A percentile compares a stretch with the other conserved stretches of the same genome.
Conservation (phyloP, 768 basidiomycete genomes). For the Dictyophora rubrovolvata region DNA sequence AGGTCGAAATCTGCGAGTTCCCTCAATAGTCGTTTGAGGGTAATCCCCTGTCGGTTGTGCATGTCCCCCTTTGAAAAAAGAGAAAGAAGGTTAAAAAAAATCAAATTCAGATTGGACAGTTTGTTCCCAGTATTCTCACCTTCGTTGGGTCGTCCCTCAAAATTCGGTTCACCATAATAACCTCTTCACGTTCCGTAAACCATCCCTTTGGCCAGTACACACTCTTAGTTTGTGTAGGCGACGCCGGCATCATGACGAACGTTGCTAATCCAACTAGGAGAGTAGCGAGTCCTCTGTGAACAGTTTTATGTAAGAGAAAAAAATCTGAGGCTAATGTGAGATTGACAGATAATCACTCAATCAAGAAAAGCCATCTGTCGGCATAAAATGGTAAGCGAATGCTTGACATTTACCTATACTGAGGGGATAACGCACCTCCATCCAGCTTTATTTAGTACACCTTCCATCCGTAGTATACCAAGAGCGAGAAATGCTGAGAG, state of each 20-base stretch:
- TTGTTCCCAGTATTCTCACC: slow-evolving; percentile 17
- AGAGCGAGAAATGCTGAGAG: slow-evolving; percentile 54
- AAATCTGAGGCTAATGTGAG: background rate
- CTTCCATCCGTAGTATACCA: slow-evolving; percentile 46
- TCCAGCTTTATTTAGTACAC: slow-evolving; percentile 41
- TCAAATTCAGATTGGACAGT: no score
- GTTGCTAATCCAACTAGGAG: slow-evolving; percentile 39
- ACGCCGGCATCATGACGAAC: slow-evolving; percentile 50
- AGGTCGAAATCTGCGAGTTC: slow-evolving; percentile 50
- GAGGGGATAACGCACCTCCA: slow-evolving; percentile 29
- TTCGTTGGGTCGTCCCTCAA: slow-evolving; percentile 59
- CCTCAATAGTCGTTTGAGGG: slow-evolving; percentile 35
- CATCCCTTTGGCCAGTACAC: slow-evolving; percentile 54
- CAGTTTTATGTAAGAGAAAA: background rate
- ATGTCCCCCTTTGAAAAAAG: slow-evolving; percentile 26
- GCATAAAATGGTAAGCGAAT: background rate
- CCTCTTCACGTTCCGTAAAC: slow-evolving; percentile 55
- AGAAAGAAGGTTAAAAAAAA: no score
- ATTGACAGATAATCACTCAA: slow-evolving; percentile 24
- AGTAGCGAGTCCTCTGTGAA: slow-evolving; percentile 31
- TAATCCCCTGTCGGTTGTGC: slow-evolving; percentile 63
- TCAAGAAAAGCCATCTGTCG: slow-evolving; percentile 42
- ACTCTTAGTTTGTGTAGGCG: slow-evolving; percentile 53
- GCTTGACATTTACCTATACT: background rate
- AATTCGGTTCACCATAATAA: slow-evolving; percentile 53